Conservation (phyloP, 306 rosid genomes). For the Carpinus viminea region DNA sequence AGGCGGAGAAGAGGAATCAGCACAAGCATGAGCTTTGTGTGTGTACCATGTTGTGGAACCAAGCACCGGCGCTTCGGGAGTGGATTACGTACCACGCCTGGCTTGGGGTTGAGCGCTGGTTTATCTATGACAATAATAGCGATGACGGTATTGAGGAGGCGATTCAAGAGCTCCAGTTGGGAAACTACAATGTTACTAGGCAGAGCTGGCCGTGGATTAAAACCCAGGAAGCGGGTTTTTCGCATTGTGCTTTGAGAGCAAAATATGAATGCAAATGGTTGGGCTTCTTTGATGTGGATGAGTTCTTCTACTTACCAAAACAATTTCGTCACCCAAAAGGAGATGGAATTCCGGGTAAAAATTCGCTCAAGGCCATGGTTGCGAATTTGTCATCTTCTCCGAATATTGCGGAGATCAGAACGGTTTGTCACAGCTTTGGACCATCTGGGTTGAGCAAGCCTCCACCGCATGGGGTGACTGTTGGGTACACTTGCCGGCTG, state of each 20-base stretch:
- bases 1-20: constrained; percentile 21
- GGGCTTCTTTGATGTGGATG: constrained; percentile 93
- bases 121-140: constrained; percentile 91
- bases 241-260: constrained; percentile 84
- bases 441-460: constrained; percentile 76
- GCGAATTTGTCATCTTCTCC: constrained; percentile 53
- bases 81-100: constrained; percentile 93
- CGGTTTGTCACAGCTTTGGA: constrained; percentile 84
- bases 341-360: constrained; percentile 53
- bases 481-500: constrained; percentile 88
- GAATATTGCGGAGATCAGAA: constrained; percentile 71
- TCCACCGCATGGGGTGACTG: constrained; percentile 68
- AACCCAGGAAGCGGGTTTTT: constrained; percentile 96
- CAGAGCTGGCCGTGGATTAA: constrained; percentile 94
- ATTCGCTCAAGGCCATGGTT: constrained; percentile 49
- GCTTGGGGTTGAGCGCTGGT: constrained; percentile 95
- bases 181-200: constrained; percentile 67
- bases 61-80: constrained; percentile 71
- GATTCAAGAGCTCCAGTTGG: constrained; percentile 51
- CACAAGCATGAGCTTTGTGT: constrained; percentile 71
- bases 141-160: constrained; percentile 72
- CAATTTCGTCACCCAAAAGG: constrained; percentile 35
- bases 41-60: constrained; percentile 98
- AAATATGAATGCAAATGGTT: constrained; percentile 91
- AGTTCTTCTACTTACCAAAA: constrained; percentile 74